Percentiles rank a stretch among this genome's conserved stretches.
Evolutionary conservation across 2,329 filamentous ascomycete genomes (phyloP).

Genomic region (Didymella lethalis): DNA sequence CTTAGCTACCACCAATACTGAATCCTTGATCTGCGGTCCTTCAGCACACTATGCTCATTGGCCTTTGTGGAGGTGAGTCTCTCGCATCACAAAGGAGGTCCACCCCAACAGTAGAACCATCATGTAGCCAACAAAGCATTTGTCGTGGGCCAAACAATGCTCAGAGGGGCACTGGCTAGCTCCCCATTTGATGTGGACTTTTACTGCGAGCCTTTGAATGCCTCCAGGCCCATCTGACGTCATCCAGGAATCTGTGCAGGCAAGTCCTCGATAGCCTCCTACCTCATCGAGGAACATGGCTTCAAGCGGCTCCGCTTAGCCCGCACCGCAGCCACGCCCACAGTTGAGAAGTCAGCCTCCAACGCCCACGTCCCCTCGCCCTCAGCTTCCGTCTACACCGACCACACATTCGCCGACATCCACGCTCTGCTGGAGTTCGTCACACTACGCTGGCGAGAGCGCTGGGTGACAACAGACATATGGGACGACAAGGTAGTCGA

Average conservation of each 20-base stretch:
- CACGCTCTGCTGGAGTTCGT: constrained; percentile 82
- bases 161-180: too few species aligned
- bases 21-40: too few species aligned
- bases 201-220: background rate
- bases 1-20: background rate
- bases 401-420: constrained; percentile 58
- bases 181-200: too few species aligned
- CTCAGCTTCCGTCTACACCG: constrained; percentile 28
- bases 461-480: constrained; percentile 88
- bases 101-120: too few species aligned
- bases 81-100: too few species aligned
- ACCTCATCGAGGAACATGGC: constrained; percentile 82
- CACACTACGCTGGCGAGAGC: constrained; percentile 80
- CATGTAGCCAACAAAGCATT: too few species aligned
- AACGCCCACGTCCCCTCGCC: constrained; percentile 36
- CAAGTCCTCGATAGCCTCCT: constrained; percentile 88
- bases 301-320: constrained; percentile 77
- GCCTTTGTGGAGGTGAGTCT: constrained; percentile 64
- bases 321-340: constrained; percentile 47
- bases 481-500: constrained; percentile 77
- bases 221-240: constrained; percentile 23
- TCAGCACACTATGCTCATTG: constrained; percentile 69
- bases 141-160: too few species aligned
- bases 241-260: constrained; percentile 84
- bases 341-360: constrained; percentile 52